A percentile compares a stretch with the other conserved stretches of the same genome.
These are phyloP conservation scores for Aureobasidium sp. DNA, from an alignment of 2,329 filamentous ascomycete species.

Conservation along the genomic window DNA sequence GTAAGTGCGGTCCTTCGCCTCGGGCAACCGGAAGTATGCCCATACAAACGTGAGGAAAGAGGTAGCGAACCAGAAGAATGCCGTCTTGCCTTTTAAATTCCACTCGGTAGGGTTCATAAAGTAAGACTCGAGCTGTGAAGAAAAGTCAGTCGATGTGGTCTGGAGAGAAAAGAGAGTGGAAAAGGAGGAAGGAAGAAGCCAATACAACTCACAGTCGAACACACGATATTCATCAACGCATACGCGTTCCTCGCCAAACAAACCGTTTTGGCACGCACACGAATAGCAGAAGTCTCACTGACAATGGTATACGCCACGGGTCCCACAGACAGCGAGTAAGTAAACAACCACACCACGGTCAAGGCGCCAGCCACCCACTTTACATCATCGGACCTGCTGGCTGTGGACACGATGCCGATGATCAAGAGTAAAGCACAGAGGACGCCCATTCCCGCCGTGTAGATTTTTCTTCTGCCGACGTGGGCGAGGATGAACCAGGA, in stretches of 20 bases:
- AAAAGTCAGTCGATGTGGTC: background rate
- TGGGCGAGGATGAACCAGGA: slow-evolving; percentile 37
- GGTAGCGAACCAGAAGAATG: slow-evolving; percentile 37
- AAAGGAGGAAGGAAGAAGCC: background rate
- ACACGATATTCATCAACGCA: slow-evolving; percentile 31
- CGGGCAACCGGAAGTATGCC: slow-evolving; percentile 34
- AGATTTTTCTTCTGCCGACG: slow-evolving; percentile 35
- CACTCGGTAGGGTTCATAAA: slow-evolving; percentile 37
- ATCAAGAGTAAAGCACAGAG: background rate
- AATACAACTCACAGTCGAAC: background rate
- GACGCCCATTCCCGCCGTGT: slow-evolving; percentile 22
- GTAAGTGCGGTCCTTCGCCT: slow-evolving; percentile 36
- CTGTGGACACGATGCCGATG: slow-evolving; percentile 35
- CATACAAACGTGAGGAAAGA: slow-evolving; percentile 29
- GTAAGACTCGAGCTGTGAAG: slow-evolving; percentile 27
- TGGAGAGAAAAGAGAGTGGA: too few species aligned
- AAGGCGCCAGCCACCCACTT: slow-evolving; percentile 38
- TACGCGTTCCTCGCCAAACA: slow-evolving; percentile 35
- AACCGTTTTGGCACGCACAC: slow-evolving; percentile 33
- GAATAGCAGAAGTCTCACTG: slow-evolving; percentile 33
- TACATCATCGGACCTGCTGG: slow-evolving; percentile 27
- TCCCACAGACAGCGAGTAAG: slow-evolving; percentile 33
- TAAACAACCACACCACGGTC: slow-evolving; percentile 30
- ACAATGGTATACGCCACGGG: slow-evolving; percentile 35
- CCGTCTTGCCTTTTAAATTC: slow-evolving; percentile 35